Evolutionary conservation across 225 moss, liverwort and hornwort species (phyloP).

Genomic region (Polytrichum formosum): DNA sequence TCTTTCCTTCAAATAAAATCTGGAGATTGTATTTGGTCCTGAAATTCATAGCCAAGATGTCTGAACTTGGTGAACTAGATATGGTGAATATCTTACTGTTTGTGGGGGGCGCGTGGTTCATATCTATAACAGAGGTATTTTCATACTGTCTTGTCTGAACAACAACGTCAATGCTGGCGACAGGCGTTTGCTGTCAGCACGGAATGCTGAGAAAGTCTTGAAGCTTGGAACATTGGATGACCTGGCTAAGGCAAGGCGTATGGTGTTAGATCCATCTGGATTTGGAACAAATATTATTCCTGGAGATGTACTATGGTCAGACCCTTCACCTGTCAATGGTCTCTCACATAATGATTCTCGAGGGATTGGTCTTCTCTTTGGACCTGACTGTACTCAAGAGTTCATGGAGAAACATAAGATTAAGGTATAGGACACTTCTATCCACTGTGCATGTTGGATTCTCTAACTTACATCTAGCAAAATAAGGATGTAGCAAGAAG

Average conservation of each 20-base stretch:
- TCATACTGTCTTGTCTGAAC: conserved; percentile 77
- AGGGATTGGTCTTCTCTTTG: conserved; percentile 93
- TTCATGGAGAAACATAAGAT: conserved; percentile 97
- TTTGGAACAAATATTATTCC: conserved; percentile 75
- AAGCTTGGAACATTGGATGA: conserved; percentile 77
- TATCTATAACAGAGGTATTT: conserved; percentile 63
- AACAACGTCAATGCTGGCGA: conserved; percentile 69
- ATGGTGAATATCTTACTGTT: conserved; percentile 48
- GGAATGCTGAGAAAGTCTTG: conserved; percentile 42
- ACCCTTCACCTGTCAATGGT: conserved; percentile 72
- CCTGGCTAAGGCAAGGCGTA: conserved; percentile 76
- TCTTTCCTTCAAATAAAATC: neutral
- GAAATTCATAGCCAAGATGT: neutral
- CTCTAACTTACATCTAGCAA: too few relatives aligned
- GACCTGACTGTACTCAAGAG: conserved; percentile 97
- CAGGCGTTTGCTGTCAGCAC: conserved; percentile 70
- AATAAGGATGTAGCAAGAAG: too few relatives aligned
- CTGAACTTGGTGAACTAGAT: conserved; percentile 21
- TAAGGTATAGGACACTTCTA: conserved; percentile 47
- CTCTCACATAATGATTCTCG: conserved; percentile 80
- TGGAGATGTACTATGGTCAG: conserved; percentile 95
- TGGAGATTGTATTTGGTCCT: neutral
- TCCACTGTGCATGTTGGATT: too few relatives aligned
- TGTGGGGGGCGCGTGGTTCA: conserved; percentile 35
- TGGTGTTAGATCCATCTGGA: conserved; percentile 76